Base-by-base conservation (phyloP, 2,329 filamentous ascomycete genomes). In the Alternaria arborescens region DNA sequence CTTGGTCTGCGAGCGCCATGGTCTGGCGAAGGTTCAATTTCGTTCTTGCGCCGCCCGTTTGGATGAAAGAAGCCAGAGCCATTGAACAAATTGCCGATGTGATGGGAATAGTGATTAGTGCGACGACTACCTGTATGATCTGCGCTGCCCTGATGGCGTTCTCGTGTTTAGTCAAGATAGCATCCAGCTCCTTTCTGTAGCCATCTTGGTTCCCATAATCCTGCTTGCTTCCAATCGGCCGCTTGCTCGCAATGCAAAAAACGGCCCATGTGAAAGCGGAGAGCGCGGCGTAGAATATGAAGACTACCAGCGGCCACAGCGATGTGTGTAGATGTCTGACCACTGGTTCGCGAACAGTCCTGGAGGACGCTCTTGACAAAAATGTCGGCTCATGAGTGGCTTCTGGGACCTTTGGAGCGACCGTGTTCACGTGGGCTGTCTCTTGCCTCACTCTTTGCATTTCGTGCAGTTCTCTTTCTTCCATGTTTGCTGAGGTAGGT, bases 1-100 rank as follows among this genome's bases (percentile, higher is more conserved):
- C 51, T 53, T 53, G 51, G 10, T 53, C 51, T 5, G 51, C 34
- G 16, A 53, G 51, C 26, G 38, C 51, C 51, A 50, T 43, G 5
- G 51, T 43, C 36, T 53, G 38, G 11, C 51, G 51, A 11, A 53
- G 51, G 12, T 53, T 43, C 26, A 43, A 24, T 22, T 41, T 53
- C 26, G 51, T 53, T 22, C 51, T 30, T n/a, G 18, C 28, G 38
- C 26, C 28, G 16, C 38, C 20, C 5, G 26, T 22, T 14, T 53
- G 51, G 8, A 53, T 24, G 8, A 30, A 53, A n/a, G 38, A 24
- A 53, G 26, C 36, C 8, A 53, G 4, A 6, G 51, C 36, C 28
- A 53, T 53, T 8, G 51, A 53, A 8, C 38, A 53, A 7, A 53
- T 53, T 38, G 38, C 51, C 5, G 32, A 50, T 40, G 50, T 52